Evolutionary conservation across 192 early-diverging fungal species (phyloP).

Genomic region (Coemansia guatemalensis): DNA sequence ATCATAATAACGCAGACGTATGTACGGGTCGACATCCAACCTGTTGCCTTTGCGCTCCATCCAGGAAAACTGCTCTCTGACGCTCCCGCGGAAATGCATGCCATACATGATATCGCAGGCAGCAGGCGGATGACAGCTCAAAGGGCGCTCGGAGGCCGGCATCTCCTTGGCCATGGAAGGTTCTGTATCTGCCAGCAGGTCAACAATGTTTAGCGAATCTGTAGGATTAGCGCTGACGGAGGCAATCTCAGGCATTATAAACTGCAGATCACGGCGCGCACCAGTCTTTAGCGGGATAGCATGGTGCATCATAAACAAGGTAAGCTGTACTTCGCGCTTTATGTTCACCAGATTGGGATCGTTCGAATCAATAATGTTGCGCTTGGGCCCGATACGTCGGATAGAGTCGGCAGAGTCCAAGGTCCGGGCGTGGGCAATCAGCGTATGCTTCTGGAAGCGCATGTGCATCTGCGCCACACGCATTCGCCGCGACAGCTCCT

Average conservation of each 20-base stretch:
- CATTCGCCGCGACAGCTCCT: conserved; percentile 1
- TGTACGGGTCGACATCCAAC: conserved; percentile 17
- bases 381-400: not conserved
- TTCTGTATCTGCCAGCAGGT: not conserved
- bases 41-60: conserved; percentile 7
- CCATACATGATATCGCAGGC: conserved; percentile 19
- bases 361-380: conserved; percentile 4
- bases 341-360: conserved; percentile 7
- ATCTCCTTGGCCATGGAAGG: not conserved
- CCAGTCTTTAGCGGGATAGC: conserved; percentile 13
- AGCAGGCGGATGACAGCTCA: conserved; percentile 18
- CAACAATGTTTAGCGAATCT: not conserved
- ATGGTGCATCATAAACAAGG: conserved; percentile 25
- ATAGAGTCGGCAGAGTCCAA: not conserved
- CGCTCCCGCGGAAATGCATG: conserved; percentile 20
- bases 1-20: conserved; percentile 30
- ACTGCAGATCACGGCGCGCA: conserved; percentile 17
- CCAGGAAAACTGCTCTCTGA: conserved; percentile 30
- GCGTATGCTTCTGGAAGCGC: conserved; percentile 6
- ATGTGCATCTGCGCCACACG: conserved; percentile 30
- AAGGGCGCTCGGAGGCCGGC: not conserved
- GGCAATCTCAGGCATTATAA: conserved; percentile 9
- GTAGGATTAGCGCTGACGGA: not conserved
- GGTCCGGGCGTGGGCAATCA: not conserved
- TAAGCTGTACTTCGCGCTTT: conserved; percentile 11